These are phyloP conservation scores for Thecaphora thlaspeos DNA, from an alignment of 1,284 basidiomycete genomes.

Conservation along the genomic window DNA sequence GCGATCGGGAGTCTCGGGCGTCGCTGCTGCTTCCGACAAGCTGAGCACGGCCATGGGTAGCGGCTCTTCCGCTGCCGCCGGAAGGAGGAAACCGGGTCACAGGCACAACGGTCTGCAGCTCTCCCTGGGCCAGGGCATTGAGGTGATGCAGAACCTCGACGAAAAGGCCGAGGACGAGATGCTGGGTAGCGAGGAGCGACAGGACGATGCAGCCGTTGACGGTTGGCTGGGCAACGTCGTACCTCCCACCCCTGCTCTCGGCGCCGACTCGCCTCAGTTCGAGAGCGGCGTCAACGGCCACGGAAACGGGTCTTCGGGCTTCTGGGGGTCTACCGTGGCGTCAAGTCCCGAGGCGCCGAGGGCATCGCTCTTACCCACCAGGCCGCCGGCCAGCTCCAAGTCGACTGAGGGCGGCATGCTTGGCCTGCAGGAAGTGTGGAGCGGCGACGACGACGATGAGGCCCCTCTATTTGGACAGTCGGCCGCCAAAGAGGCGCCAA, in stretches of 20 bases:
- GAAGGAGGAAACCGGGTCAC: constrained; percentile 10
- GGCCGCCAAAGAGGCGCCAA: background rate
- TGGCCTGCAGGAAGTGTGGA: too few species aligned
- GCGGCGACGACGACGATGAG: too few species aligned
- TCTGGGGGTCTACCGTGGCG: too few species aligned
- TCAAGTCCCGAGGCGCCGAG: constrained; percentile 9
- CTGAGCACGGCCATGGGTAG: background rate
- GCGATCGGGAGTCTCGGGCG: background rate
- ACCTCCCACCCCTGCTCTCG: constrained; percentile 26
- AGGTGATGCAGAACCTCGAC: constrained; percentile 35
- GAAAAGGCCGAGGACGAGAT: constrained; percentile 28
- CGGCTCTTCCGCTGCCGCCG: background rate
- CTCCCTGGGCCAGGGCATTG: constrained; percentile 32
- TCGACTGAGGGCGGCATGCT: too few species aligned
- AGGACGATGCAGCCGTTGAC: background rate
- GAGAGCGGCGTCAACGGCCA: background rate
- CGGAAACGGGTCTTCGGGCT: background rate
- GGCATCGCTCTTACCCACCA: constrained; percentile 18
- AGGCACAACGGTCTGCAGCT: constrained; percentile 35
- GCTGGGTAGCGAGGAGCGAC: background rate
- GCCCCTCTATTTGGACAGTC: background rate
- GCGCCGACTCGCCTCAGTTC: constrained; percentile 17
- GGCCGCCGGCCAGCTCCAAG: constrained; percentile 12
- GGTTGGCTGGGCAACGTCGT: constrained; percentile 28
- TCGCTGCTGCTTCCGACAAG: background rate